Conservation (phyloP, 345 rosid genomes). For the Moricandia moricandioides region DNA sequence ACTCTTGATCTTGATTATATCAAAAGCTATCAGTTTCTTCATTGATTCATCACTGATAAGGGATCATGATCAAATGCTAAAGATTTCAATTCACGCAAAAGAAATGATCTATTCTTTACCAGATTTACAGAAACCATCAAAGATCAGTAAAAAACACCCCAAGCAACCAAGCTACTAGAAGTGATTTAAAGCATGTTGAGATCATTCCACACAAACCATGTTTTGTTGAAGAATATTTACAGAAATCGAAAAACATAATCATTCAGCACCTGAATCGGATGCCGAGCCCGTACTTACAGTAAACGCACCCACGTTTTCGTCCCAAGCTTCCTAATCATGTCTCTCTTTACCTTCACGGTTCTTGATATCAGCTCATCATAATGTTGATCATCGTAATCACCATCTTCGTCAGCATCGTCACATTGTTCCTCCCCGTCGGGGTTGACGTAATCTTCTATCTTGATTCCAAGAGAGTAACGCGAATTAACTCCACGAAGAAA, state of each 20-base stretch:
- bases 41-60: neutral
- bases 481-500: too few relatives aligned
- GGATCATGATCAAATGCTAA: neutral
- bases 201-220: neutral
- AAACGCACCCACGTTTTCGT: conserved; percentile 49
- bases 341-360: conserved; percentile 42
- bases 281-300: conserved; percentile 55
- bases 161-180: neutral
- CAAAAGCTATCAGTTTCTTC: neutral
- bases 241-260: neutral
- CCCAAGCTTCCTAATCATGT: conserved; percentile 49
- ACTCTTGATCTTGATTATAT: too few relatives aligned
- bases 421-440: neutral
- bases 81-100: neutral
- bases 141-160: neutral
- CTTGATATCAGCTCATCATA: conserved; percentile 39
- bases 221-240: neutral
- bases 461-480: too few relatives aligned
- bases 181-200: neutral
- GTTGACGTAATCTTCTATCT: neutral
- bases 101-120: neutral
- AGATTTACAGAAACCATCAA: neutral
- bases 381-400: conserved; percentile 5
- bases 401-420: neutral
- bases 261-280: neutral